Conservation (phyloP, 2,329 filamentous ascomycete genomes). For the Onygenales sp. region DNA sequence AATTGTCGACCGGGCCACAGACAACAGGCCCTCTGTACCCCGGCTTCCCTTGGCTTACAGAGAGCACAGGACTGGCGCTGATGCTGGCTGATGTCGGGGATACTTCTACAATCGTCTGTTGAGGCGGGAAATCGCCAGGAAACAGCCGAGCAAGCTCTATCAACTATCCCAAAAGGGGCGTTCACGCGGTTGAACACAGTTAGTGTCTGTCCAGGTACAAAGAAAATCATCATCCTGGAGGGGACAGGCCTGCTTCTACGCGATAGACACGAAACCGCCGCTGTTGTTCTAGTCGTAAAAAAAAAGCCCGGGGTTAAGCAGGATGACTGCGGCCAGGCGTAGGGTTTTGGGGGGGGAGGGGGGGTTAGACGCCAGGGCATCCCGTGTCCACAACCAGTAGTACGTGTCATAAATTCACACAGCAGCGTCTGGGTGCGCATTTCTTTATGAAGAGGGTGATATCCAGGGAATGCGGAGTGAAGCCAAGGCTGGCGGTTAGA, state of each 20-base stretch:
- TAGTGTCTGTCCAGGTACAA: too few species aligned
- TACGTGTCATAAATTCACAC: slow-evolving; percentile 2
- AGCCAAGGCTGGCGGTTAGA: neutral
- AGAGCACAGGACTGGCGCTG: neutral
- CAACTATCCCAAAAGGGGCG: too few species aligned
- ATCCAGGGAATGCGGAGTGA: neutral
- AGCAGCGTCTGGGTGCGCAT: neutral
- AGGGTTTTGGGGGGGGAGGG: neutral
- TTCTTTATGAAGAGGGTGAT: slow-evolving; percentile 2
- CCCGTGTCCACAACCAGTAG: neutral
- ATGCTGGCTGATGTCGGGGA: neutral
- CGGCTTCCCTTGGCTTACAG: neutral
- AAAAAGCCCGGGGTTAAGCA: too few species aligned
- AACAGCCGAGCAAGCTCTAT: too few species aligned
- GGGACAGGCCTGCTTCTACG: too few species aligned
- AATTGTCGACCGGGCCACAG: neutral
- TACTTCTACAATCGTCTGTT: too few species aligned
- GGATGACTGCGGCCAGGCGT: too few species aligned
- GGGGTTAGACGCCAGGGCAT: slow-evolving; percentile 1
- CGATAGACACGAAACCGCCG: too few species aligned
- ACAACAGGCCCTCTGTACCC: neutral
- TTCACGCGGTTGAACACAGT: too few species aligned
- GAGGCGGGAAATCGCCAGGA: too few species aligned
- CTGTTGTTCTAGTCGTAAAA: too few species aligned
- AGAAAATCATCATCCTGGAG: too few species aligned